phyloP scores from a whole-genome alignment of 2,329 filamentous ascomycete genomes.

The Trichoderma semiorbis region DNA sequence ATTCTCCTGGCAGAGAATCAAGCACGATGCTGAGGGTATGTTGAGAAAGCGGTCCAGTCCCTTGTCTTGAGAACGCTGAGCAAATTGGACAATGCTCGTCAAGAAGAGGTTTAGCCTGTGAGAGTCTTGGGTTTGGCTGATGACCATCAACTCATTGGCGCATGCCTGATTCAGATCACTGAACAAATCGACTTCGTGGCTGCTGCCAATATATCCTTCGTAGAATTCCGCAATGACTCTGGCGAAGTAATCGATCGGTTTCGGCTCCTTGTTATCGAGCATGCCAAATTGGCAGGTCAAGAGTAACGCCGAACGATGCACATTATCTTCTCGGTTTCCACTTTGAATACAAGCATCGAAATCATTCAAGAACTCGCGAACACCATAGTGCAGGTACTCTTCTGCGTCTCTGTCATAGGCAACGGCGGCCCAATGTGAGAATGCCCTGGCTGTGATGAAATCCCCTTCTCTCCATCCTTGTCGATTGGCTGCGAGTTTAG shows the following conservation, averaged over 20 bases:
- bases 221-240: constrained; percentile 7
- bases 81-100: constrained; percentile 1
- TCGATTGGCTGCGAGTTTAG: not conserved
- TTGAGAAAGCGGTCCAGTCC: constrained; percentile 5
- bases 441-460: constrained; percentile 4
- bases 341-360: not conserved
- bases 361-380: not conserved
- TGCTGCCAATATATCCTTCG: not conserved
- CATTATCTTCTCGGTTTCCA: not conserved
- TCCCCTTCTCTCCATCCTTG: constrained; percentile 11
- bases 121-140: not conserved
- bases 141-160: not conserved
- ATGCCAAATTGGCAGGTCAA: not conserved
- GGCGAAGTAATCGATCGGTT: not conserved
- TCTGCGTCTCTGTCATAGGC: constrained; percentile 6
- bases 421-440: constrained; percentile 5
- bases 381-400: constrained; percentile 4
- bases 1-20: not conserved
- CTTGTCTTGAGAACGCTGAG: not conserved
- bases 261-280: not conserved
- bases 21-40: not conserved
- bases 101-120: not conserved
- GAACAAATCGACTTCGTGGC: not conserved
- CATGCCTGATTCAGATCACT: not conserved
- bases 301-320: not conserved